Evolutionary conservation across 768 basidiomycete species (phyloP).

Genomic region (Naganishia randhawae): DNA sequence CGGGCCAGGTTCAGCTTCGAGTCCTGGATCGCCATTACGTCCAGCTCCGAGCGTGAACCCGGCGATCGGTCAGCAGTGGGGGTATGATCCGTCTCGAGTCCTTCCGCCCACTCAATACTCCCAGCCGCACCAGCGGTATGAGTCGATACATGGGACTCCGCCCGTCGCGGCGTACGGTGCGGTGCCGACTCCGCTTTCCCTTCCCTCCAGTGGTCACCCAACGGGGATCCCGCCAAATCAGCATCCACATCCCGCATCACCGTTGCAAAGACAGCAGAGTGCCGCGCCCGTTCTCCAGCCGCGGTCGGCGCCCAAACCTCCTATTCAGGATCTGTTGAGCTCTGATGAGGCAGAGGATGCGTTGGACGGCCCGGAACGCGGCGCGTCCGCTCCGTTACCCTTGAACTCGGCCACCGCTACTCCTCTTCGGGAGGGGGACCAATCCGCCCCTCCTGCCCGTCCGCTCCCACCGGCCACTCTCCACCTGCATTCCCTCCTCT

Average conservation of each 20-base stretch:
- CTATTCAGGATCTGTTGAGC: slow-evolving; percentile 77
- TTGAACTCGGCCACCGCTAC: too few relatives aligned
- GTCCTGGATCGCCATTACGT: slow-evolving; percentile 10
- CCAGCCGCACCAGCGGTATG: not conserved
- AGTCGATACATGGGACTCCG: not conserved
- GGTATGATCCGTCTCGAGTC: not conserved
- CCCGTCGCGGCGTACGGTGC: not conserved
- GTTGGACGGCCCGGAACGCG: not conserved
- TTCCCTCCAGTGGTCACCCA: not conserved
- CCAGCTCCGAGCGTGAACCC: not conserved
- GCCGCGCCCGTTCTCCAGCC: slow-evolving; percentile 39
- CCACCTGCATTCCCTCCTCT: slow-evolving; percentile 58
- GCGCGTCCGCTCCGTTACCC: slow-evolving; percentile 32
- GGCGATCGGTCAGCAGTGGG: not conserved
- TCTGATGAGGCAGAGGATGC: slow-evolving; percentile 57
- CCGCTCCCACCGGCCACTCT: slow-evolving; percentile 45
- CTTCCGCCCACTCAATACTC: not conserved
- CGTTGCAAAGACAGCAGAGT: not conserved
- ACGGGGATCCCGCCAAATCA: not conserved
- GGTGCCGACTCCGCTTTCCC: not conserved
- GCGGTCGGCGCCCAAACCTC: slow-evolving; percentile 45
- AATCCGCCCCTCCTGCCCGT: slow-evolving; percentile 31
- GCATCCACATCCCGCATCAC: not conserved
- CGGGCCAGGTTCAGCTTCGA: not conserved
- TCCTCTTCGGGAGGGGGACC: not conserved